Conservation (phyloP, 305 asterid genomes). For the Fraxinus dipetala region DNA sequence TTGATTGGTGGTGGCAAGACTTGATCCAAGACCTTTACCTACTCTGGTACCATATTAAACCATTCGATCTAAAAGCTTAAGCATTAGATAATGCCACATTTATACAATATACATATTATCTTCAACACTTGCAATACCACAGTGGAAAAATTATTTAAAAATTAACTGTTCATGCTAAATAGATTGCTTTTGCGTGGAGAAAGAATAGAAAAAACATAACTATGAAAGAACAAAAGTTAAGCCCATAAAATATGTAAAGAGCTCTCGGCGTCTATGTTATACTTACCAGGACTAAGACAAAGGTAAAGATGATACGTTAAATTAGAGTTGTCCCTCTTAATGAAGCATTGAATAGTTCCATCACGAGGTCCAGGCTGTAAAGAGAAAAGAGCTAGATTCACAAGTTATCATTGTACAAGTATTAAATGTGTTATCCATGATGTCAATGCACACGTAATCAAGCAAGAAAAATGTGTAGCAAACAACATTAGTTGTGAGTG, state of each 20-base stretch:
- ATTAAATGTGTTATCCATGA: not conserved
- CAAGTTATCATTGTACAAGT: constrained; percentile 1
- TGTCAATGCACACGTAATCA: not conserved
- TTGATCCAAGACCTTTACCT: not conserved
- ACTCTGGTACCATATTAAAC: not conserved
- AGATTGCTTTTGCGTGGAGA: not conserved
- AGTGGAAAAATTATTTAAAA: not conserved
- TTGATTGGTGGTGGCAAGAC: not conserved
- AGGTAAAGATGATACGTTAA: constrained; percentile 68
- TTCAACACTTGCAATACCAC: not conserved
- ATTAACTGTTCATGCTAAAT: not conserved
- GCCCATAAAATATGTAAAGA: constrained; percentile 4
- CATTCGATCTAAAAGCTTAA: not conserved
- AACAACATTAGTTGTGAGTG: not conserved
- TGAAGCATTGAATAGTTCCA: constrained; percentile 82
- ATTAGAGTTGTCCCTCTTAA: constrained; percentile 74
- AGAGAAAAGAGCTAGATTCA: constrained; percentile 5
- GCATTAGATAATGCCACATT: not conserved
- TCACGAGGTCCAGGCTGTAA: constrained; percentile 81
- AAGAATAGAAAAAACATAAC: not conserved
- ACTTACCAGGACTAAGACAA: constrained; percentile 84
- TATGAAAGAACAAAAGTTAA: not conserved
- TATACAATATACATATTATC: not conserved
- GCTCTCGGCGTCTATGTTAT: not conserved
- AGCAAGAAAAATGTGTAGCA: not conserved